Base-by-base conservation (phyloP, 2,329 filamentous ascomycete species). In the Colletotrichum agaves region DNA sequence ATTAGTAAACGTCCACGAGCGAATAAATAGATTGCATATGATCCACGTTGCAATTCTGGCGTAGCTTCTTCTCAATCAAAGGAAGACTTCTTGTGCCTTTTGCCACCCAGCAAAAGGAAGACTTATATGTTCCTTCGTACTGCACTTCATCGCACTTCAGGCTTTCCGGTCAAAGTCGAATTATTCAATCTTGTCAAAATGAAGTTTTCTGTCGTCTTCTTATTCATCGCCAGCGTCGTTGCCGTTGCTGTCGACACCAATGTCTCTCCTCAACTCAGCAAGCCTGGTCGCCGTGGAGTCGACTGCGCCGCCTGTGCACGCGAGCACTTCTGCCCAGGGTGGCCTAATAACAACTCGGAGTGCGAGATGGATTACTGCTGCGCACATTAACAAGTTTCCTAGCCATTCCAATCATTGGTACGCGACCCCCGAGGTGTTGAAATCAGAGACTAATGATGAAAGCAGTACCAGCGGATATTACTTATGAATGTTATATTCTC, bases 301-400 rank as follows among this genome's bases (percentile, higher is more conserved):
- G 60, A 63, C 52, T 67, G 64, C 13, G 64, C 52, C 1, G 60
- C 64, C 13, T 67, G 64, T 13, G 60, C 44, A 3, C 19, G 60
- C 5, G 44, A 63, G 35, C 53, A 63, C 60, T 67, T 67, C 21
- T 67, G 63, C 44, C 63, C 63, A 2, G 63, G 63, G 15, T 46
- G 46, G 63, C 63, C 63, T 3, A 57, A 63, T 3, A 67, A 67
- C 52, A 67, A 67, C 46, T 52, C 35, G 2, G 63, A 67, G 37
- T 67, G 63, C 44, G 63, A 63, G n/a, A 17, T 67, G 7, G 60
- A 67, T 19, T 59, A 60, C 15, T 67, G 63, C 59, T 67, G 63
- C 37, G 46, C 33, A 19, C 58, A 52, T 7, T 63, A 63, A 44
- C 11, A 2, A 31, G 8, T n/a, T 37, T 21, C 35, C 5, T 33